These are phyloP conservation scores for Citrus mangshanensis DNA, from an alignment of 345 rosid genomes.

Conservation along the genomic window DNA sequence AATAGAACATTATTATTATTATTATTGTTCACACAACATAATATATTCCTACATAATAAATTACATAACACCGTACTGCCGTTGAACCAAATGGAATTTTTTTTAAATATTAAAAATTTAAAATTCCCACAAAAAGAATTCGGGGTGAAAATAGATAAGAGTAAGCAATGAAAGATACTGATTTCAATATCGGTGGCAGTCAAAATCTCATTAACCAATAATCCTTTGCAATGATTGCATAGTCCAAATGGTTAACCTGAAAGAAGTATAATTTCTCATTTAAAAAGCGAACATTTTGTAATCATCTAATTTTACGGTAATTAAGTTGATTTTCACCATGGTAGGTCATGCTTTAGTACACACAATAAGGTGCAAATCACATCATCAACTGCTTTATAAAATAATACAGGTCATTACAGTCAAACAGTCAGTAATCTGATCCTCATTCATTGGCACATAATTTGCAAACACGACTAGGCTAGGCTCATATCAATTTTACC, in stretches of 20 bases:
- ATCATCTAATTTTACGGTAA: neutral
- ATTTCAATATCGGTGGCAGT: neutral
- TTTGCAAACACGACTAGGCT: neutral
- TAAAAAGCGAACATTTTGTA: neutral
- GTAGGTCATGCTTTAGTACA: neutral
- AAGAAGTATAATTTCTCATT: neutral
- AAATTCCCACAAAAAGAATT: too few relatives aligned
- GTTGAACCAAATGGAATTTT: constrained; percentile 11
- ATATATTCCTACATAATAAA: neutral
- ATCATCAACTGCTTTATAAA: neutral
- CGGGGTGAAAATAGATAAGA: neutral
- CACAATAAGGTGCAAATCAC: neutral
- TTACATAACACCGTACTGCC: neutral
- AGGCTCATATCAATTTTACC: neutral
- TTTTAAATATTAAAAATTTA: too few relatives aligned
- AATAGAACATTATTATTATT: too few relatives aligned
- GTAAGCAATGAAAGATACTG: neutral
- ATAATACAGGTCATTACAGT: neutral
- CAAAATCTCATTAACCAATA: neutral
- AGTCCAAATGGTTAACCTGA: constrained; percentile 19
- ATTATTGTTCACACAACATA: too few relatives aligned
- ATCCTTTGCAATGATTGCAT: constrained; percentile 14
- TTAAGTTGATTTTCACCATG: neutral
- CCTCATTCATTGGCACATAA: neutral
- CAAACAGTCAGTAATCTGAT: neutral